A percentile compares a stretch with the other conserved stretches of the same genome.
These are phyloP conservation scores for Fusarium sp. DNA, from an alignment of 2,329 filamentous ascomycete species.

Conservation along the genomic window DNA sequence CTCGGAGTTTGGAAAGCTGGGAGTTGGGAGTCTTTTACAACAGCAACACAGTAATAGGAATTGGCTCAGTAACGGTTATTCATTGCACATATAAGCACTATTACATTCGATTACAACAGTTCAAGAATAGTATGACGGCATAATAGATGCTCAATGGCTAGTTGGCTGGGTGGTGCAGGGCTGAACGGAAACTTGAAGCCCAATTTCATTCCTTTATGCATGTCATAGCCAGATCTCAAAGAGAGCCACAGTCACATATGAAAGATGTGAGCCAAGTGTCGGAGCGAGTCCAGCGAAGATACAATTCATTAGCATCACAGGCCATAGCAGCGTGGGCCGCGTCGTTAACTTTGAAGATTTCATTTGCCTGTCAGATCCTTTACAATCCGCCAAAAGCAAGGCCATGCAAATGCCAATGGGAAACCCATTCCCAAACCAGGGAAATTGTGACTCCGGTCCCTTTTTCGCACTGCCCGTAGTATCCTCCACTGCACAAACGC, in stretches of 20 bases:
- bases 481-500: slow-evolving; percentile 40
- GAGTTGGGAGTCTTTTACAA: not conserved
- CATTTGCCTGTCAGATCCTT: slow-evolving; percentile 64
- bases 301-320: slow-evolving; percentile 43
- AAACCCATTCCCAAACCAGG: slow-evolving; percentile 55
- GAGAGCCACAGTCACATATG: not conserved
- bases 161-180: not conserved
- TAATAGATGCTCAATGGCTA: not conserved
- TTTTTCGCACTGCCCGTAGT: slow-evolving; percentile 47
- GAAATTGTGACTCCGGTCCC: slow-evolving; percentile 53
- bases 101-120: not conserved
- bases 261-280: not conserved
- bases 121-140: not conserved
- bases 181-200: not conserved
- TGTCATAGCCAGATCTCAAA: not conserved
- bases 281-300: slow-evolving; percentile 32
- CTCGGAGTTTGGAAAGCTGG: slow-evolving; percentile 1
- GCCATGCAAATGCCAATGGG: slow-evolving; percentile 63
- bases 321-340: slow-evolving; percentile 32
- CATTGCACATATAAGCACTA: not conserved
- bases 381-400: slow-evolving; percentile 61
- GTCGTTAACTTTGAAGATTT: slow-evolving; percentile 58
- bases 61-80: not conserved
- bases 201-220: not conserved
- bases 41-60: not conserved